Base-by-base conservation (phyloP, 2,329 filamentous ascomycete genomes). In the Calonectria multiphialidica region DNA sequence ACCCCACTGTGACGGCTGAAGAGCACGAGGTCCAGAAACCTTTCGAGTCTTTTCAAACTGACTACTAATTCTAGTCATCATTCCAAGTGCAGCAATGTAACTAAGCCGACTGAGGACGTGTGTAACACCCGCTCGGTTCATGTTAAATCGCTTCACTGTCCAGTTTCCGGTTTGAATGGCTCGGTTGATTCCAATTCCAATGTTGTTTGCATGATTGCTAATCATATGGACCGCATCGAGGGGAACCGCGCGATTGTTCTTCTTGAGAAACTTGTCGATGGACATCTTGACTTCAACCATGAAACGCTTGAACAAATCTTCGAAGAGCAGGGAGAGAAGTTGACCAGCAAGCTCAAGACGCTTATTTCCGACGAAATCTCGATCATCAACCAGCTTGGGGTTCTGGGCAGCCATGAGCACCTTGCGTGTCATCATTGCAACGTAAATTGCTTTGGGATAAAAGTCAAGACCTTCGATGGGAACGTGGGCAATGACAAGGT, bases 41-140 rank as follows among this genome's bases (percentile, higher is more conserved):
- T 99, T 99, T 78, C 97, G 89, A 2, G 97, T 98, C 89, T 99
- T 99, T 83, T 99, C 97, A 80, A 99, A 99, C 86, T 99, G 97
- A 89, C 94, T 97, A 83, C 94, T 97, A 80, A 99, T 98, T 83
- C 97, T 91, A 16, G 97, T 99, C 97, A 99, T 99, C 97, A 99
- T 99, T 74, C 97, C 97, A 33, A 99, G 90, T 33, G 97, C 97
- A 74, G 94, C 94, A 83, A 99, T 98, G 81, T 98, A 99, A 83
- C 96, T 98, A 68, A 99, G 88, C 75, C 97, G 92, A 84, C 96
- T 98, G 61, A 99, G 88, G 47, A 99, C 95, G 83, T 99, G 97
- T 0, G 97, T 98, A 25, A 99, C 95, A 81, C 97, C 97, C 25
- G 97, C 96, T 82, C 96, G 90, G 81, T 98, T 97, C 97, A 99